Evolutionary conservation across 2,329 filamentous ascomycete genomes (phyloP), one percentile per base, ranked within the genome.

Genomic region (Penicillium psychrosexuale): DNA sequence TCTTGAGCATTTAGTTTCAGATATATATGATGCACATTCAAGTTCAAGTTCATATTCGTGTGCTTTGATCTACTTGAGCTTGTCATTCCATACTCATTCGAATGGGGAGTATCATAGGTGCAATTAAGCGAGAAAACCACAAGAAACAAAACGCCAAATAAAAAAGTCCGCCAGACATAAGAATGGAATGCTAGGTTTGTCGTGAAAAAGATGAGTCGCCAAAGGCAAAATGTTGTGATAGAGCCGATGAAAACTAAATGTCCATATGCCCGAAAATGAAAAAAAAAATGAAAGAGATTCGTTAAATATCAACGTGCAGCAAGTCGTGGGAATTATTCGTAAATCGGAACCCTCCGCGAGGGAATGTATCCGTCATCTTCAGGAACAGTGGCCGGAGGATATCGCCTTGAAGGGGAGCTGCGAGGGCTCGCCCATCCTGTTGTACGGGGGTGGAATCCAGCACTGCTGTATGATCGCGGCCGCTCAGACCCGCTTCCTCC

Each of bases 401-500:
- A 66, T 5, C 63, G 53, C 31, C 65, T 66, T 8, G 57, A 53
- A n/a, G 56, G 49, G 3, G 60, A 47, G 22, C 40, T 60, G 12
- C 66, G 59, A 30, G 66, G 59, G 24, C 61, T 65, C 2, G 54
- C 58, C 58, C 61, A 61, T 12, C 61, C 58, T 3, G 56, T 55
- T 12, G 54, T 40, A 5, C 54, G 47, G 1, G 51, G 46, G 9
- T 57, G 55, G 30, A 59, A 47, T 4, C 61, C 62, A 4, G 58
- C 60, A 46, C 43, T 61, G 36, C 58, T 62, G 12, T 57, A 67
- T 4, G 66, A 64, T 22, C 65, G 60, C 2, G 61, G 61, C 19
- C 61, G 58, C 12, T 67, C 64, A 3, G 64, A 65, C 3, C 64
- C 50, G 28, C 63, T 68, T 8, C 61, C 59, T 30, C 65, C 65